phyloP scores from a whole-genome alignment of 257 asterid species.

The Nicotiana undulata region DNA sequence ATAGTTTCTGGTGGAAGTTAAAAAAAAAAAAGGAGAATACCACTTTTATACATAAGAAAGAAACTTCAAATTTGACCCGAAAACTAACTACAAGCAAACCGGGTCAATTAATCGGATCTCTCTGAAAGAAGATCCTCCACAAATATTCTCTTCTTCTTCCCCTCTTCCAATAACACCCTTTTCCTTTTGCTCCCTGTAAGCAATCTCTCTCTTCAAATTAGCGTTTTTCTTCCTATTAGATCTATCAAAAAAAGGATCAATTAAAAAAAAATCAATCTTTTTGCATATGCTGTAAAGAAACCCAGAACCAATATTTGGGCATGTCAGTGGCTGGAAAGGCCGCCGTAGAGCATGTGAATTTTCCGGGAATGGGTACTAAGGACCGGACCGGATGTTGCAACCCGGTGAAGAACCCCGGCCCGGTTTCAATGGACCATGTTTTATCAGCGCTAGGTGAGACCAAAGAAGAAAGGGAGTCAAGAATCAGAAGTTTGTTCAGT shows the following conservation, averaged over 20 bases:
- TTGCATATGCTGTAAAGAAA: not conserved
- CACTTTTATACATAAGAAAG: no score
- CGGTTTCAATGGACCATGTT: conserved; percentile 82
- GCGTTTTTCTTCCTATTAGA: not conserved
- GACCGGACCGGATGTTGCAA: conserved; percentile 66
- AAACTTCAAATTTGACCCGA: conserved; percentile 11
- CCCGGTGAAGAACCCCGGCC: conserved; percentile 83
- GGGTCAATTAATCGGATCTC: conserved; percentile 26
- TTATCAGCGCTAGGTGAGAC: conserved; percentile 78
- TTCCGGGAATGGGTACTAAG: conserved; percentile 39
- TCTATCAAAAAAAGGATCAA: not conserved
- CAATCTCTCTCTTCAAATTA: not conserved
- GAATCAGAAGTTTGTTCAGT: conserved; percentile 67
- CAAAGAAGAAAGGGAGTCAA: conserved; percentile 66
- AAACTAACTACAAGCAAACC: not conserved
- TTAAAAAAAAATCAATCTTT: not conserved
- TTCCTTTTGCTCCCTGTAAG: not conserved
- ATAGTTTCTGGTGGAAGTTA: no score
- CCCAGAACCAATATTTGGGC: not conserved
- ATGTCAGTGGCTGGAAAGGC: conserved; percentile 41
- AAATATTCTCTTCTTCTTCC: conserved; percentile 13
- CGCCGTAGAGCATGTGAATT: conserved; percentile 38
- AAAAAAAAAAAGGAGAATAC: no score
- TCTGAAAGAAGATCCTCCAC: conserved; percentile 22
- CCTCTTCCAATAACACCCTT: not conserved